Conservation (phyloP, 352 stramenopile species). For the Globisporangium barbulae region DNA sequence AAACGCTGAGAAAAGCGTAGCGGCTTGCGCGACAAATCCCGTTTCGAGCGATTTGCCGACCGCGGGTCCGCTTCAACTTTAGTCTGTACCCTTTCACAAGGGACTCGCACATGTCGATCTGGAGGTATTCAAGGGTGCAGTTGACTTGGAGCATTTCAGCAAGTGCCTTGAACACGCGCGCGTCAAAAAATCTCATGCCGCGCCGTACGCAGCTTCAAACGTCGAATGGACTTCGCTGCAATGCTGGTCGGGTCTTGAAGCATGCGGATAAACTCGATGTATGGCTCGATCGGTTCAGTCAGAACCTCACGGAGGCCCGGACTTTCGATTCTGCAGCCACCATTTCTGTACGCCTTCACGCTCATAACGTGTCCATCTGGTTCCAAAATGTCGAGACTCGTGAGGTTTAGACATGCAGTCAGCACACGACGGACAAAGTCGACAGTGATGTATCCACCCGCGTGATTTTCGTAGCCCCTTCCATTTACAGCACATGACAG, state of each 20-base stretch:
- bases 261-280: neutral
- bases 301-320: neutral
- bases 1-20: constrained; percentile 1
- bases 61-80: neutral
- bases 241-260: neutral
- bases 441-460: neutral
- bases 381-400: neutral
- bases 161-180: neutral
- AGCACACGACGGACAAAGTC: neutral
- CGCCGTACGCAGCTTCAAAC: neutral
- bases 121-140: neutral
- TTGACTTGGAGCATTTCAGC: constrained; percentile 4
- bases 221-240: neutral
- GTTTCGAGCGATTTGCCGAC: no score
- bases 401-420: neutral
- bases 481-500: neutral
- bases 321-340: neutral
- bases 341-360: neutral
- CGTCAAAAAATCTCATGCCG: neutral
- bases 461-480: neutral
- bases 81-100: neutral
- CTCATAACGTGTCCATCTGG: neutral
- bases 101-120: neutral
- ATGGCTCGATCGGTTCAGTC: neutral
- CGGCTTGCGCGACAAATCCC: neutral